Evolutionary conservation across 345 rosid species (phyloP).

Genomic region (Citrus unshiu): DNA sequence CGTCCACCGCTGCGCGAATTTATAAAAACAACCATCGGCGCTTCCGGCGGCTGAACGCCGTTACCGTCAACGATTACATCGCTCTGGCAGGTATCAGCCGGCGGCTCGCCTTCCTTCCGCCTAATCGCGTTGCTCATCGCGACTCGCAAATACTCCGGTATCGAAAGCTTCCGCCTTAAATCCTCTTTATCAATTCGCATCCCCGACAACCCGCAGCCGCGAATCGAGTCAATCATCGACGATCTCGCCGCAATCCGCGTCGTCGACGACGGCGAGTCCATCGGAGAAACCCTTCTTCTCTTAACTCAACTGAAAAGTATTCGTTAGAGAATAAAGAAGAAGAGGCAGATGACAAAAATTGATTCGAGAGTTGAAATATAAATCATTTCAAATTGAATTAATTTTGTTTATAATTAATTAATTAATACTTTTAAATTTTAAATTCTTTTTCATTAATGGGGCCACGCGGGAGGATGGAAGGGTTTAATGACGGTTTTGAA

Average conservation of each 20-base stretch:
- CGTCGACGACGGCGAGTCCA: constrained; percentile 53
- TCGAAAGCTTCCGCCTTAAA: constrained; percentile 45
- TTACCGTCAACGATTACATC: not conserved
- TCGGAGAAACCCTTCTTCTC: not conserved
- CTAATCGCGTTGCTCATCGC: constrained; percentile 59
- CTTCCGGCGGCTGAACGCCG: constrained; percentile 40
- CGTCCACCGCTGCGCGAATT: constrained; percentile 88
- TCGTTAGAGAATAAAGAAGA: not conserved
- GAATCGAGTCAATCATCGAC: constrained; percentile 61
- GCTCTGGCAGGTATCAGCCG: constrained; percentile 28
- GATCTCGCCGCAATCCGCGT: constrained; percentile 54
- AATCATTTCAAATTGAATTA: not conserved
- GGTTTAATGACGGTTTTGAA: not conserved
- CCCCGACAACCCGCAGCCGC: constrained; percentile 59
- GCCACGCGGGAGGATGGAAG: not conserved
- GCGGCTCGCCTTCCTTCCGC: constrained; percentile 40
- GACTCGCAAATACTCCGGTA: constrained; percentile 68
- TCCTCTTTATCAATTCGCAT: constrained; percentile 68
- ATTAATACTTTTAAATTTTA: not conserved
- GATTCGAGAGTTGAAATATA: not conserved
- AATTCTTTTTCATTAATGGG: not conserved
- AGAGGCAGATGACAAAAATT: not conserved
- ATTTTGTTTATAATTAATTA: not conserved
- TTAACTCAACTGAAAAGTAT: not conserved
- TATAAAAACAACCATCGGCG: constrained; percentile 78